Conservation (phyloP, 2,329 filamentous ascomycete genomes). For the Fusarium floridanum region DNA sequence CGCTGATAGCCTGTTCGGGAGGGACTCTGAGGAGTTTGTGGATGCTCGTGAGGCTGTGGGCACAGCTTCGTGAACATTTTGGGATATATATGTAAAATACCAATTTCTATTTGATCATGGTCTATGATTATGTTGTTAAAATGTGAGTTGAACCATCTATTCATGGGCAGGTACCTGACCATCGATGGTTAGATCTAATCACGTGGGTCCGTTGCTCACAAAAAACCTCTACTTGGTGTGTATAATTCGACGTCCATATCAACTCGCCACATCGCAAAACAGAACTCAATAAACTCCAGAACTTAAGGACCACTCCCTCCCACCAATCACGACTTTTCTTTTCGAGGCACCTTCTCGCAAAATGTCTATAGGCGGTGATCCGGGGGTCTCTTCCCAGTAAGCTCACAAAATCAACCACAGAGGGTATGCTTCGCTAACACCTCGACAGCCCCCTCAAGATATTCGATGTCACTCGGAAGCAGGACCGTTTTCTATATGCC, state of each 20-base stretch:
- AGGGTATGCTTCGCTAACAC: constrained; percentile 38
- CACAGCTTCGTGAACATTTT: neutral
- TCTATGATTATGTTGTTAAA: neutral
- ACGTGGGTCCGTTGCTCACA: constrained; percentile 33
- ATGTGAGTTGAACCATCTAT: neutral
- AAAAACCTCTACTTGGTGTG: constrained; percentile 33
- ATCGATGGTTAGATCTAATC: constrained; percentile 16
- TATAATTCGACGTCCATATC: neutral
- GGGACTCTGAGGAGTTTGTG: constrained; percentile 30
- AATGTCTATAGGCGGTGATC: constrained; percentile 35
- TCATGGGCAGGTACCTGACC: neutral
- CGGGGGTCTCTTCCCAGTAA: constrained; percentile 42
- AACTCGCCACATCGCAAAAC: neutral
- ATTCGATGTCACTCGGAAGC: constrained; percentile 66
- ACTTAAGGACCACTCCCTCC: too few relatives aligned
- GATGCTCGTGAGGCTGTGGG: constrained; percentile 14
- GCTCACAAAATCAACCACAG: constrained; percentile 5
- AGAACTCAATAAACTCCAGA: neutral
- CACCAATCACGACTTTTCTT: too few relatives aligned
- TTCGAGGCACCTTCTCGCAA: neutral
- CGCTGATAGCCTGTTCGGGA: constrained; percentile 50
- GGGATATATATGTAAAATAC: neutral
- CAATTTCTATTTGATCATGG: neutral
- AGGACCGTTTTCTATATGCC: constrained; percentile 68
- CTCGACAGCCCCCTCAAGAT: constrained; percentile 67